Base-by-base conservation (phyloP, 345 rosid genomes). In the Linum lewisii region DNA sequence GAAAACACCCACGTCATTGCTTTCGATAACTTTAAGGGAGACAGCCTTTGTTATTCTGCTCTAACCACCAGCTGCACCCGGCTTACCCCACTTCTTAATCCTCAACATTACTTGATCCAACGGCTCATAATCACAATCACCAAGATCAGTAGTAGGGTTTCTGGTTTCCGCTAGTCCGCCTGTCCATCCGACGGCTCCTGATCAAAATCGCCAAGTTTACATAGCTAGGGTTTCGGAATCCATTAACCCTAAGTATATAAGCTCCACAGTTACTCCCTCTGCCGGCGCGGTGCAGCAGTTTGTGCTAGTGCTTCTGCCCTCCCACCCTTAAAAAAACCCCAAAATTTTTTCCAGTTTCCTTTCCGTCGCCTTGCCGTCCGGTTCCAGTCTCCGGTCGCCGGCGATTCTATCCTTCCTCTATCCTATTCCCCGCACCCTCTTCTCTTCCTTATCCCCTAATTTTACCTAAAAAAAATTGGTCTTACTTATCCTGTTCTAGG, bases 251-350 rank as follows among this genome's bases (percentile, higher is more conserved):
- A 8, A 44, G 62, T 75, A 75, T 77, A 77, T 70, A 82, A 71
- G 0, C 65, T 1, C 1, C 23, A 57, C 74, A 9, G 78, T 45
- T 24, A 52, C 57, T 3, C 0, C 0, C 32, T 19, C 7, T 1
- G 22, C 32, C 71, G 72, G 74, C 57, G 87, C 87, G 79, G 82
- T 65, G 82, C 87, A 77, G 82, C 87, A 77, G 82, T 71, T 67
- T 16, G 37, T 38, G 45, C 45, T 42, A 65, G 37, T 38, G 45
- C 45, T 42, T 67, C 87, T 77, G 86, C 77, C 84, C 82, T 71
- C 79, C 80, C 72, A 54, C 54, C 54, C 24, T 21, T 5, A 15
- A 29, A 42, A 73, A 73, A 78, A 69, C 22, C 4, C 9, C 50
- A 53, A 74, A 74, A 72, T 70, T 59, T 1, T 58, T 21, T 10